phyloP scores from a whole-genome alignment of 176 grass and related monocot genomes.

The Urochloa ruziziensis region DNA sequence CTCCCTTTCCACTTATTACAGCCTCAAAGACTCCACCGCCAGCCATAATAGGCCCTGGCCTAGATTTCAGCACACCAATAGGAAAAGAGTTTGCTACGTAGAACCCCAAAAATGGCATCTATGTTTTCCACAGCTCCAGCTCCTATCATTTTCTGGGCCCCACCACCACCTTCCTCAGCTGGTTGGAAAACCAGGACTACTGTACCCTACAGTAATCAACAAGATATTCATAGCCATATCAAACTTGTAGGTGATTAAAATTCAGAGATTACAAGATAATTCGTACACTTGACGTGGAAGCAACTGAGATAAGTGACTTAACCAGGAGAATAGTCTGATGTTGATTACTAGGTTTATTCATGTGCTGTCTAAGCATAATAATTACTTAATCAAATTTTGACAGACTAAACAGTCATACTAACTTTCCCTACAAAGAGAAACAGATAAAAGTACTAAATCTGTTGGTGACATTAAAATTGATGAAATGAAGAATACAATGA shows the following conservation, averaged over 20 bases:
- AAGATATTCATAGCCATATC: background rate
- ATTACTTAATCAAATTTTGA: background rate
- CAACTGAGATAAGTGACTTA: background rate
- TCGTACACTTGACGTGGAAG: background rate
- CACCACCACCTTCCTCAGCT: conserved; percentile 75
- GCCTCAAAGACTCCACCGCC: no score
- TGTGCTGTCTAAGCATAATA: conserved; percentile 1
- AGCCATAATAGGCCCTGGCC: conserved; percentile 54
- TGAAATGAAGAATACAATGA: no score
- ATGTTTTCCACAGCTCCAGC: conserved; percentile 65
- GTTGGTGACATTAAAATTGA: no score
- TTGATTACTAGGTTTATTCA: background rate
- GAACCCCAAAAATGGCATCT: conserved; percentile 79
- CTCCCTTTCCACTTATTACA: no score
- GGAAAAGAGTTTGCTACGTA: conserved; percentile 63
- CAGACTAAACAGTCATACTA: background rate
- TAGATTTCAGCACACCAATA: conserved; percentile 61
- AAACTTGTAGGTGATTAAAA: background rate
- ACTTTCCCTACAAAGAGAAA: background rate
- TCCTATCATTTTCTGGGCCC: conserved; percentile 95
- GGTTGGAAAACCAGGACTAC: conserved; percentile 84
- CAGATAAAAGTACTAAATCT: background rate
- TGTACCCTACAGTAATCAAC: conserved; percentile 61
- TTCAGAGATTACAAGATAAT: background rate
- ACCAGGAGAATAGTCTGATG: background rate